Evolutionary conservation across 2,329 filamentous ascomycete genomes (phyloP), one percentile per base, ranked within the genome.

Genomic region (Diplodia corticola): DNA sequence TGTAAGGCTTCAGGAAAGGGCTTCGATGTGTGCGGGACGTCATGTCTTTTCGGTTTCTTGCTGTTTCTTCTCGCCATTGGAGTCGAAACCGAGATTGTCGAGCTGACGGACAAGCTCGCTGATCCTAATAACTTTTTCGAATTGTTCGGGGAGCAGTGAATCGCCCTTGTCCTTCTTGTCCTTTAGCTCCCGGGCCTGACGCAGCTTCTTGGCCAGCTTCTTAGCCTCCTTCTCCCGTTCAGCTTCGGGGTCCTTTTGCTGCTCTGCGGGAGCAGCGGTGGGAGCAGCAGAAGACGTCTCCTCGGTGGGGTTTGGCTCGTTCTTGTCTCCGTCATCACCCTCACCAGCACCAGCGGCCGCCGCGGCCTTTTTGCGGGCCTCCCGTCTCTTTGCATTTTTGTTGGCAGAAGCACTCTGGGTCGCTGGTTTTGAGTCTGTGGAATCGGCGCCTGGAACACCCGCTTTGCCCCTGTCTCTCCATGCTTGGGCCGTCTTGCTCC

Each of bases 111-210:
- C 89, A 60, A 99, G 85, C 81, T 99, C 95, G 69, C 92, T 92
- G 76, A 99, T 97, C 79, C 95, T 96, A 77, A 97, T 96, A 65
- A 99, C 92, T 81, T 99, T 99, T 72, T 94, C 93, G 69, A 98
- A 90, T 80, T 99, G 95, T 80, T 99, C 95, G 0, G 93, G 94
- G 28, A 98, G 83, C 68, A 99, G 80, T 4, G 87, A 84, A 75
- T 92, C 90, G 22, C 95, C 95, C 65, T 88, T 89, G 26, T 96
- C 91, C 78, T 96, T 96, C 84, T 97, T 97, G 73, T 89, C 89
- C 76, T 92, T 90, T 64, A 99, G 83, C 2, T 98, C 95, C 71
- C 89, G 90, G 4, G 95, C 94, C 77, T 99, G 95, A 73, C 94
- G 91, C 68, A 99, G 82, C 80, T 98, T 99, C 84, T 99, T 99